Percentiles rank a stretch among this genome's conserved stretches.
Conservation (phyloP, 2,329 filamentous ascomycete genomes). For the Cladorrhinum sp. region DNA sequence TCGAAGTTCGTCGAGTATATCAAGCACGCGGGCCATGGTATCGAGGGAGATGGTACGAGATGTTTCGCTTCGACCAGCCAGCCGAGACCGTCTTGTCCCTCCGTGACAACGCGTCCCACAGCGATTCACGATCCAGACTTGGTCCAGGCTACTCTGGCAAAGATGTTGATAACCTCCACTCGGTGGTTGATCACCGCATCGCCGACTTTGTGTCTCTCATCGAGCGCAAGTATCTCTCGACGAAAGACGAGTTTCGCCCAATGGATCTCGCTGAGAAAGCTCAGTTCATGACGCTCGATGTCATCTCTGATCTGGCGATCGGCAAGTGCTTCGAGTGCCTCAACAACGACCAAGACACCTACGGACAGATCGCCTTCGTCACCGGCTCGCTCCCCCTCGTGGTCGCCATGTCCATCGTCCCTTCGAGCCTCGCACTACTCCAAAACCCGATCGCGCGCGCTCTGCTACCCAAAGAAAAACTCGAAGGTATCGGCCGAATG, state of each 20-base stretch:
- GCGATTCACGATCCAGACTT: constrained; percentile 34
- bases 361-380: constrained; percentile 40
- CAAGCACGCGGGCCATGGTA: constrained; percentile 14
- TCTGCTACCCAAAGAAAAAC: not conserved
- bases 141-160: constrained; percentile 30
- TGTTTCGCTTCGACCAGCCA: constrained; percentile 14
- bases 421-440: constrained; percentile 39
- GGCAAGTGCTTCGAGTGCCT: constrained; percentile 48
- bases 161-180: constrained; percentile 31
- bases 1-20: constrained; percentile 19
- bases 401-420: constrained; percentile 42
- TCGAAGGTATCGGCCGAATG: constrained; percentile 19
- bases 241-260: constrained; percentile 33
- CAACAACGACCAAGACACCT: constrained; percentile 44
- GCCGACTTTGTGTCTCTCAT: constrained; percentile 45
- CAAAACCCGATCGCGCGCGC: constrained; percentile 32
- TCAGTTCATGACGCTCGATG: constrained; percentile 54
- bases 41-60: constrained; percentile 15
- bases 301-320: constrained; percentile 51
- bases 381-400: constrained; percentile 39
- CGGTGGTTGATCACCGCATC: constrained; percentile 45
- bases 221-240: constrained; percentile 38
- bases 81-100: constrained; percentile 13
- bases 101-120: constrained; percentile 12
- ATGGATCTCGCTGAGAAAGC: constrained; percentile 50